phyloP scores from a whole-genome alignment of 768 basidiomycete species.

The Kondoa subrosea region DNA sequence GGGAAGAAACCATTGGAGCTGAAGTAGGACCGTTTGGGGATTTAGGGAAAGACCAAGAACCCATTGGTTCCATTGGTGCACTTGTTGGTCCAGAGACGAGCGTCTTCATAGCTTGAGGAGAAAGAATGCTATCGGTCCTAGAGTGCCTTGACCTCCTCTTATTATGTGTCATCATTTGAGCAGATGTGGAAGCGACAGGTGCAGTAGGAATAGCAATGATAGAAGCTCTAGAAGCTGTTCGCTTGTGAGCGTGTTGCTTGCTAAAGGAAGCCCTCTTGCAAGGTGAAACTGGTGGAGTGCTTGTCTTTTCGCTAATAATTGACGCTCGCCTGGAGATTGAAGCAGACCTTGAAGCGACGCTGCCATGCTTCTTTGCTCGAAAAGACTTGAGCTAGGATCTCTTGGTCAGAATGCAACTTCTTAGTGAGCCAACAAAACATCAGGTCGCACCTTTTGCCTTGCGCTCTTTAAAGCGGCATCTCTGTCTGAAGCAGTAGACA shows the following conservation, averaged over 20 bases:
- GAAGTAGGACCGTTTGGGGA: background rate
- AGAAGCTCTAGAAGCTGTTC: background rate
- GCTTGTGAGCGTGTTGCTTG: background rate
- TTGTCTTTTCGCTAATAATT: background rate
- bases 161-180: background rate
- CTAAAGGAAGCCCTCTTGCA: background rate
- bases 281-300: background rate
- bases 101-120: background rate
- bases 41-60: background rate
- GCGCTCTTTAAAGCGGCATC: background rate
- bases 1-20: background rate
- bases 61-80: background rate
- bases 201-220: background rate
- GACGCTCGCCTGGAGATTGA: background rate
- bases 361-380: background rate
- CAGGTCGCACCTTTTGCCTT: slow-evolving; percentile 1
- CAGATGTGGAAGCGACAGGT: background rate
- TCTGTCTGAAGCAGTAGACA: slow-evolving; percentile 1
- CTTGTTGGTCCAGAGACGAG: background rate
- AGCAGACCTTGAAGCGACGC: background rate
- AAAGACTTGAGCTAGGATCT: slow-evolving; percentile 1
- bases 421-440: too few relatives aligned
- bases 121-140: background rate
- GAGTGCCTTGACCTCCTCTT: background rate
- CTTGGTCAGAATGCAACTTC: too few relatives aligned